These are phyloP conservation scores for Hirsutella rhossiliensis DNA, from an alignment of 2,329 filamentous ascomycete genomes.

Conservation along the genomic window DNA sequence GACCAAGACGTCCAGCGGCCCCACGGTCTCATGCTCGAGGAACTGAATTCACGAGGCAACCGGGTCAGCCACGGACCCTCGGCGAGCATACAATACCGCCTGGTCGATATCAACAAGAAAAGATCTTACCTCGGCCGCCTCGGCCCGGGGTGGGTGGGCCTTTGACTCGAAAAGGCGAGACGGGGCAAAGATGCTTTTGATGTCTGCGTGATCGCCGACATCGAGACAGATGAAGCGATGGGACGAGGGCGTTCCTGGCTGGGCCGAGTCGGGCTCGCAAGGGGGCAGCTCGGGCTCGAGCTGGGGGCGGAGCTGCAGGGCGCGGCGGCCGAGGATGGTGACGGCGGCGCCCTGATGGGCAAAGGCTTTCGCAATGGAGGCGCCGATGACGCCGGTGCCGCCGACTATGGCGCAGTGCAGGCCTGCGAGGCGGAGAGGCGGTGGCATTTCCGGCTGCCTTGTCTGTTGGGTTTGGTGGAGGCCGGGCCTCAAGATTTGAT, in stretches of 20 bases:
- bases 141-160: background rate
- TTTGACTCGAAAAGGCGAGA: background rate
- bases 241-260: slow-evolving; percentile 5
- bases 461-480: too few species aligned
- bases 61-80: background rate
- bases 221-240: slow-evolving; percentile 25
- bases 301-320: slow-evolving; percentile 29
- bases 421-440: slow-evolving; percentile 25
- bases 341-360: slow-evolving; percentile 46
- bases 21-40: slow-evolving; percentile 9
- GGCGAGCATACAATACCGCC: background rate
- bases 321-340: slow-evolving; percentile 49
- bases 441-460: slow-evolving; percentile 1
- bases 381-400: slow-evolving; percentile 58
- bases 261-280: background rate
- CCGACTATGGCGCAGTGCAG: slow-evolving; percentile 54
- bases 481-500: too few species aligned
- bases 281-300: slow-evolving; percentile 17
- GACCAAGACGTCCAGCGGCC: slow-evolving; percentile 48
- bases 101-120: background rate
- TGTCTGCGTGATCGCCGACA: slow-evolving; percentile 13
- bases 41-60: background rate
- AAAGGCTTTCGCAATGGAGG: slow-evolving; percentile 55
- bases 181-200: slow-evolving; percentile 17
- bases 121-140: background rate